phyloP scores from a whole-genome alignment of 768 basidiomycete genomes.

The Pluteus cervinus region DNA sequence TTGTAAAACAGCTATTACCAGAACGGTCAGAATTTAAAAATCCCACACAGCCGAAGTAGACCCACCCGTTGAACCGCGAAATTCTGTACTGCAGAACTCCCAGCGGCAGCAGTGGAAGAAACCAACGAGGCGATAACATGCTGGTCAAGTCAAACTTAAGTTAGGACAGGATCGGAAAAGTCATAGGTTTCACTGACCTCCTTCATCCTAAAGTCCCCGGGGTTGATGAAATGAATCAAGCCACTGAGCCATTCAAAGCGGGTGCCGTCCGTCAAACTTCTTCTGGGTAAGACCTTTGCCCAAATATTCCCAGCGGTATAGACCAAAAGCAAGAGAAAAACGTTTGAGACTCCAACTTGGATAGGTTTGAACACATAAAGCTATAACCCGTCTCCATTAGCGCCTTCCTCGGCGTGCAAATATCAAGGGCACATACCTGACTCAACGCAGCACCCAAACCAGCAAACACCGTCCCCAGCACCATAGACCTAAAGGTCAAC shows the following conservation, averaged over 20 bases:
- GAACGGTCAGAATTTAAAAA: not conserved
- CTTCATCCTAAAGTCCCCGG: slow-evolving; percentile 48
- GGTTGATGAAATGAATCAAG: slow-evolving; percentile 44
- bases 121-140: slow-evolving; percentile 54
- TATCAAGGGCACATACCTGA: slow-evolving; percentile 37
- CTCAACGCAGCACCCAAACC: slow-evolving; percentile 52
- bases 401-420: too few relatives aligned
- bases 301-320: slow-evolving; percentile 46
- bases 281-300: slow-evolving; percentile 38
- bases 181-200: slow-evolving; percentile 35
- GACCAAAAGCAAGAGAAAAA: slow-evolving; percentile 49
- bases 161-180: not conserved
- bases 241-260: slow-evolving; percentile 33
- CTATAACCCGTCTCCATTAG: too few relatives aligned
- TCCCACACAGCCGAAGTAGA: not conserved
- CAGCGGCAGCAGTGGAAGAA: slow-evolving; percentile 47
- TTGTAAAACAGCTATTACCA: slow-evolving; percentile 47
- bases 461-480: slow-evolving; percentile 51
- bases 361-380: slow-evolving; percentile 58
- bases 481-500: slow-evolving; percentile 48
- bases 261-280: slow-evolving; percentile 36
- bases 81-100: slow-evolving; percentile 48
- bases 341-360: slow-evolving; percentile 42
- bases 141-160: slow-evolving; percentile 18
- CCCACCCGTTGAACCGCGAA: slow-evolving; percentile 53